These are phyloP conservation scores for Colletotrichum sp. DNA, from an alignment of 2,329 filamentous ascomycete genomes.

Conservation along the genomic window DNA sequence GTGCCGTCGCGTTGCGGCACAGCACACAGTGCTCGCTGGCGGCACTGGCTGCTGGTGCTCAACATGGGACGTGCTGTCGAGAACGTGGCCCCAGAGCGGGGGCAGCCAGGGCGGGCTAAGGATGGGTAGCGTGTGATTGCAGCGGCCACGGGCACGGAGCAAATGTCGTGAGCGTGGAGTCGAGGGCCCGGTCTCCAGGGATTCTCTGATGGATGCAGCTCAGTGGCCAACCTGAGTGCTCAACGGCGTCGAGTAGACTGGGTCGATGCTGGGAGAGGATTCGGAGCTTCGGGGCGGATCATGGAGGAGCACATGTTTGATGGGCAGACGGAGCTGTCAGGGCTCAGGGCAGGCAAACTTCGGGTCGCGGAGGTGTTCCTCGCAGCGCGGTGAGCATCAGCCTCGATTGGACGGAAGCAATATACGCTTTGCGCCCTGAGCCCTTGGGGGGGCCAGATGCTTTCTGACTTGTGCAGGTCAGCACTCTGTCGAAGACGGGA, in stretches of 20 bases:
- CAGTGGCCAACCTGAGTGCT: neutral
- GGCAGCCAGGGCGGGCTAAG: conserved; percentile 5
- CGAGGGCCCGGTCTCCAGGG: neutral
- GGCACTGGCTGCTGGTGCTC: neutral
- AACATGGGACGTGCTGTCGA: conserved; percentile 19
- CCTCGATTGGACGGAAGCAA: neutral
- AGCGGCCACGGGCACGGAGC: conserved; percentile 8
- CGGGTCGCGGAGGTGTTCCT: neutral
- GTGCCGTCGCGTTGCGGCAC: conserved; percentile 14
- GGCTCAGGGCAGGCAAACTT: conserved; percentile 4
- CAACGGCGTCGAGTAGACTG: neutral
- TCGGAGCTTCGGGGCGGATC: conserved; percentile 11
- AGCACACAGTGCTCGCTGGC: conserved; percentile 10
- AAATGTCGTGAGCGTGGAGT: conserved; percentile 19
- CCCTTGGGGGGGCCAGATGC: neutral
- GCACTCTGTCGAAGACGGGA: neutral
- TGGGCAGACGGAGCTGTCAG: neutral
- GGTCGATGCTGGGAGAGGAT: conserved; percentile 2
- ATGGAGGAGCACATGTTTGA: conserved; percentile 10
- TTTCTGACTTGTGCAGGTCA: neutral
- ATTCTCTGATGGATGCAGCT: conserved; percentile 15
- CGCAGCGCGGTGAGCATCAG: neutral
- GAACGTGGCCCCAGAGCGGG: conserved; percentile 19
- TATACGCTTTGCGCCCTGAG: neutral
- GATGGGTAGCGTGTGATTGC: conserved; percentile 18